Evolutionary conservation across 441 rosid genomes (phyloP).

Genomic region (Kokia cookei): DNA sequence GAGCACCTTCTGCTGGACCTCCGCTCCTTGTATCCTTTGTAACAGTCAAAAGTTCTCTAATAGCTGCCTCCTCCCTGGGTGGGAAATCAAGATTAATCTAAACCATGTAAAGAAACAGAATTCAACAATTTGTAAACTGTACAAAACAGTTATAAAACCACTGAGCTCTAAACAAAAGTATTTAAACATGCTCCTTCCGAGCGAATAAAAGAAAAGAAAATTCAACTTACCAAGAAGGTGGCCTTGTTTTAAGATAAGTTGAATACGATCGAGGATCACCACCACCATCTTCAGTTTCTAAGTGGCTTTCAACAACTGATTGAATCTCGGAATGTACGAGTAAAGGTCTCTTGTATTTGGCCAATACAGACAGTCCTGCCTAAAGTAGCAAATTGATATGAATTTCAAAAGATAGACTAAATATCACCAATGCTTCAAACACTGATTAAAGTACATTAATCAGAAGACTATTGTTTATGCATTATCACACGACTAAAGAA

Average conservation of each 20-base stretch:
- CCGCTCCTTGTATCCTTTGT: conserved; percentile 64
- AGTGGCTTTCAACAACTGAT: conserved; percentile 18
- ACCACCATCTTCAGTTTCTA: conserved; percentile 32
- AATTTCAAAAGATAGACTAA: background rate
- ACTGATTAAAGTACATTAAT: background rate
- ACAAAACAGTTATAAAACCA: background rate
- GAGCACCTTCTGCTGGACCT: conserved; percentile 88
- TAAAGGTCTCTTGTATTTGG: conserved; percentile 78
- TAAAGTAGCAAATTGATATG: conserved; percentile 21
- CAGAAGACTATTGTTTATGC: background rate
- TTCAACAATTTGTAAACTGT: background rate
- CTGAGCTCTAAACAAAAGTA: background rate
- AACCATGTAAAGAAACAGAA: conserved; percentile 5
- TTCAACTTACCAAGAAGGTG: conserved; percentile 60
- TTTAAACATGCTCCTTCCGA: background rate
- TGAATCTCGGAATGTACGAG: conserved; percentile 92
- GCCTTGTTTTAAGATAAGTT: conserved; percentile 79
- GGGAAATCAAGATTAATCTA: conserved; percentile 1
- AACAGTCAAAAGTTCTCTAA: conserved; percentile 59
- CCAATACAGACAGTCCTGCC: conserved; percentile 80
- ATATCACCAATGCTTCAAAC: background rate
- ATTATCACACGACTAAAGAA: background rate
- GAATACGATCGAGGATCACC: conserved; percentile 62
- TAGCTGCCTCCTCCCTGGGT: conserved; percentile 90
- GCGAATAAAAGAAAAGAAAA: background rate